Base-by-base conservation (phyloP, 768 basidiomycete genomes). In the Kondoa subrosea region DNA sequence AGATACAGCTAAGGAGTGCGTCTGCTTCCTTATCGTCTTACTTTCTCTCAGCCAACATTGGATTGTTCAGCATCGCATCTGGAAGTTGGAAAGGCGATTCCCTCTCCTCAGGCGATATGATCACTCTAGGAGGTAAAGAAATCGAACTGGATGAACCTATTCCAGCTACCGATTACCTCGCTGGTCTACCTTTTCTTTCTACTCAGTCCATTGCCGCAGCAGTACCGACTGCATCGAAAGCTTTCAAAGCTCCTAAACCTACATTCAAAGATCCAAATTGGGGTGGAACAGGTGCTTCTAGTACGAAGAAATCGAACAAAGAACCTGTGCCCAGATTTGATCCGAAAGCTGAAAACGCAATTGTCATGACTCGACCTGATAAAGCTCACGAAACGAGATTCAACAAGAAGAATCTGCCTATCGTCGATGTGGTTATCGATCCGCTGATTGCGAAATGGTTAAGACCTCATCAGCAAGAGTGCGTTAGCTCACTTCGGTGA, bases 401-500 rank as follows among this genome's bases (percentile, higher is more conserved):
- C 74, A 90, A 89, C 76, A 85, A 83, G 75, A 86, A 84, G 88
- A 89, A 65, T 26, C 72, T 82, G 15, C 81, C 85, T 2, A 76
- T 91, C 14, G 82, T 78, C 8, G 79, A 80, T 65, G 92, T 97
- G 2, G 92, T 97, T 1, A 76, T 99, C 31, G 93, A 97, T 75
- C 93, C 92, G 1, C 78, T 87, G n/a, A 75, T 99, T 27, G 80
- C 84, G 1, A 81, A 83, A 40, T 82, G 82, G 64, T 83, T 99
- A 77, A 81, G 93, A 64, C 84, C 86, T 16, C 95, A 99, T 78
- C 95, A 99, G 74, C 80, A 82, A 59, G 91, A 95, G 81, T 91
- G 91, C 64, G 73, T 77, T 26, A 34, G 67, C 67, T 14, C n/a
- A 3, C 3, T 40, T 34, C 62, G 1, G 21, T 57, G n/a, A 25